Base-by-base conservation (phyloP, 2,329 filamentous ascomycete genomes). In the Acarospora socialis region DNA sequence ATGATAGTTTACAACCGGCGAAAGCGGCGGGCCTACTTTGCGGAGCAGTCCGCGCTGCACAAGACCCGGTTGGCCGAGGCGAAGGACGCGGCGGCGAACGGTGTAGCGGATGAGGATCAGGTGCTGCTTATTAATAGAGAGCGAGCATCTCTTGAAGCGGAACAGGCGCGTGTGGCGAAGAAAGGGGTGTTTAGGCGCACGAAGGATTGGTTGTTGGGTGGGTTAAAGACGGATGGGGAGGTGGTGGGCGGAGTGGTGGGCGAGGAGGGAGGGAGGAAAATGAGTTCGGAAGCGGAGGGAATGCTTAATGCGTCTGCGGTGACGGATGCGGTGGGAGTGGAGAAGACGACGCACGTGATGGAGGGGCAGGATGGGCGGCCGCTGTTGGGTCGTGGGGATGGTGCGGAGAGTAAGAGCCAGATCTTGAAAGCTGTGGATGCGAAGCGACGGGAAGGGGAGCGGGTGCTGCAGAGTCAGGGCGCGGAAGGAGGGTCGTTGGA, bases 1-100 rank as follows among this genome's bases (percentile, higher is more conserved):
- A 69, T 80, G 61, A 63, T 78, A 36, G 54, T 76, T 37, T 73
- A 78, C 56, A 80, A 79, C 52, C 67, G 75, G 34, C 63, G 68
- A 36, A 73, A 77, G 57, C 62, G 68, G 35, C 62, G 62, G 21
- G 68, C 77, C 40, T 80, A 24, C 31, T 33, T 19, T 22, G 29
- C 27, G 19, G 34, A 36, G 15, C 35, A 43, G 28, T 22, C 21
- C 32, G 9, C 29, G 14, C 9, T 39, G 16, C 35, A 38, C 25
- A 5, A 35, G 7, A 17, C 27, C 5, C 25, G 27, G 12, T 29
- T 43, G 13, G 14, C 30, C 19, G 32, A 19, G 18, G 39, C 39
- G 28, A 41, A 22, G 21, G 40, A 46, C 18, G 60, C 56, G 18
- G 48, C 54, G 21, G 42, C 43, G 17, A 28, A 41, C 16, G 61